phyloP scores from a whole-genome alignment of 345 rosid genomes.

The Citrus mangshanensis region DNA sequence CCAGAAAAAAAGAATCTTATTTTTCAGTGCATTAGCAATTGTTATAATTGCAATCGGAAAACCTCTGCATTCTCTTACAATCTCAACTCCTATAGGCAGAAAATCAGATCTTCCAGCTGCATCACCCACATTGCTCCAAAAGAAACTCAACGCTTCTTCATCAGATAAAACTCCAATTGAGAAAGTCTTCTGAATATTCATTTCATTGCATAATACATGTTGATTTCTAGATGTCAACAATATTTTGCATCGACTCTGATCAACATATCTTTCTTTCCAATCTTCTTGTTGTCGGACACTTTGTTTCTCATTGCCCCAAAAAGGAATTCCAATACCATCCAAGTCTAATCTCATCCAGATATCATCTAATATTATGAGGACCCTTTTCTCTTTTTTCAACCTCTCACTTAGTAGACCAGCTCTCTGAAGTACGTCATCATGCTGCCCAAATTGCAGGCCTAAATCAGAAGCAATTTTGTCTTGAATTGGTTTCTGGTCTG shows the following conservation, averaged over 20 bases:
- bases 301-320: not conserved
- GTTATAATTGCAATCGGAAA: constrained; percentile 11
- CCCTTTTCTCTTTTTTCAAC: not conserved
- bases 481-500: constrained; percentile 15
- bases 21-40: constrained; percentile 18
- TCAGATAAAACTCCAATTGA: not conserved
- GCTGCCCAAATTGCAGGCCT: not conserved
- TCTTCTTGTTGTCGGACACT: not conserved
- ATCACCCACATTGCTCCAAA: not conserved
- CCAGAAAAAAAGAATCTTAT: not conserved
- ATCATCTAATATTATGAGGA: constrained; percentile 1
- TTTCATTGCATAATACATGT: constrained; percentile 4
- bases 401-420: not conserved
- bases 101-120: not conserved
- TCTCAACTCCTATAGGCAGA: not conserved
- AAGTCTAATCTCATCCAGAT: not conserved
- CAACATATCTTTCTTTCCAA: not conserved
- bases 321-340: constrained; percentile 1
- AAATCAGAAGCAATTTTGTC: not conserved
- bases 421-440: not conserved
- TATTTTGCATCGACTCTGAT: constrained; percentile 17
- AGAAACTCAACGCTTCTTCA: constrained; percentile 16
- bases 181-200: constrained; percentile 7
- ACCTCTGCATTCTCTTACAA: constrained; percentile 9
- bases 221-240: constrained; percentile 20